Evolutionary conservation across 1,284 basidiomycete species (phyloP).

Genomic region (Apiotrichum montevideense): DNA sequence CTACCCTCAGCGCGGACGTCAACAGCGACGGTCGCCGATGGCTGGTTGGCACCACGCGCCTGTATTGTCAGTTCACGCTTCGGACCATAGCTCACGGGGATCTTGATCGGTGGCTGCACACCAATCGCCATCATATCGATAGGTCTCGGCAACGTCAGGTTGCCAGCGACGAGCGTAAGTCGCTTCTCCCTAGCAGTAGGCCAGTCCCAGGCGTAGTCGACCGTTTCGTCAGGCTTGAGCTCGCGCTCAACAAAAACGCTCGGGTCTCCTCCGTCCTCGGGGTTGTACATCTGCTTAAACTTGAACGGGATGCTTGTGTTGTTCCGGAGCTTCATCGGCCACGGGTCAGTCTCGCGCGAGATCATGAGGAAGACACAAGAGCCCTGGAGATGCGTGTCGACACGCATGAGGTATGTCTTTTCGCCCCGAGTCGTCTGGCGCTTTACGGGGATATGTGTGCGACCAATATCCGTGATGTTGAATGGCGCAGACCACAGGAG

Average conservation of each 20-base stretch:
- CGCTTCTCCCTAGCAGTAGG: slow-evolving; percentile 81
- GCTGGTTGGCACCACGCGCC: slow-evolving; percentile 4
- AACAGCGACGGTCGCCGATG: slow-evolving; percentile 69
- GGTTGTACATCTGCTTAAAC: slow-evolving; percentile 59
- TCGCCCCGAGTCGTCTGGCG: slow-evolving; percentile 51
- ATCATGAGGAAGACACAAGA: slow-evolving; percentile 85
- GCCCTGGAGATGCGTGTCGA: slow-evolving; percentile 77
- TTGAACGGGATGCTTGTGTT: slow-evolving; percentile 68
- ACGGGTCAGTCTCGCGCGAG: slow-evolving; percentile 59
- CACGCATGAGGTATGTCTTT: slow-evolving; percentile 61
- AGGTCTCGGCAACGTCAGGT: slow-evolving; percentile 55
- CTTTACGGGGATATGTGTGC: slow-evolving; percentile 58
- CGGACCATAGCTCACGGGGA: slow-evolving; percentile 42
- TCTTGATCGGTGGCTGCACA: slow-evolving; percentile 81
- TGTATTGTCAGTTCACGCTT: slow-evolving; percentile 2
- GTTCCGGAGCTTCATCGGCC: slow-evolving; percentile 91
- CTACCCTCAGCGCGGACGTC: slow-evolving; percentile 89
- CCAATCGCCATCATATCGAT: slow-evolving; percentile 98
- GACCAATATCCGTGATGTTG: slow-evolving; percentile 86
- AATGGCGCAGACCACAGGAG: slow-evolving; percentile 76
- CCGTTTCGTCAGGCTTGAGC: slow-evolving; percentile 21
- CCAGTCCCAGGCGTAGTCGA: slow-evolving; percentile 85
- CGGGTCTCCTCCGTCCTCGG: slow-evolving; percentile 43
- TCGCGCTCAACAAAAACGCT: slow-evolving; percentile 38
- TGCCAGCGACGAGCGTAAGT: slow-evolving; percentile 63